Conservation (phyloP, 805 yeast species). For the Candida xyloterini region DNA sequence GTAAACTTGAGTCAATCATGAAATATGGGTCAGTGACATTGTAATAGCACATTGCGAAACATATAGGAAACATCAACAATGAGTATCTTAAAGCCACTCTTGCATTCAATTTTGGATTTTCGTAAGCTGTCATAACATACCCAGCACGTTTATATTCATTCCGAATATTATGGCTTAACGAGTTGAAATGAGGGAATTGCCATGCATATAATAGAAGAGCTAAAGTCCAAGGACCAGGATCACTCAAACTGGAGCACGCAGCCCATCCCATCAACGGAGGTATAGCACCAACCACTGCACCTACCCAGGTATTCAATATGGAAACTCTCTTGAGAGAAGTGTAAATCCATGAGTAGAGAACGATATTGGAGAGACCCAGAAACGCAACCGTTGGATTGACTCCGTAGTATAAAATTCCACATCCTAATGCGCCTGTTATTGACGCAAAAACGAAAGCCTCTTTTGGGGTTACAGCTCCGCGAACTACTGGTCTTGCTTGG, state of each 20-base stretch:
- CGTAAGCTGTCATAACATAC: constrained; percentile 95
- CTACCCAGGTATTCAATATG: constrained; percentile 95
- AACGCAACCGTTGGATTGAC: constrained; percentile 83
- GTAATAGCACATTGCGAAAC: constrained; percentile 75
- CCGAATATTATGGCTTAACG: constrained; percentile 82
- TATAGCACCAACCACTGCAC: constrained; percentile 97
- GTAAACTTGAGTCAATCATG: constrained; percentile 72
- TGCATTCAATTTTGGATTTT: constrained; percentile 87
- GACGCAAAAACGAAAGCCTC: constrained; percentile 85
- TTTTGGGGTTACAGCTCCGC: constrained; percentile 68
- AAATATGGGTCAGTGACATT: constrained; percentile 82
- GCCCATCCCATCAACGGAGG: constrained; percentile 99
- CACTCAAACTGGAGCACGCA: constrained; percentile 70
- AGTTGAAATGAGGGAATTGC: constrained; percentile 98
- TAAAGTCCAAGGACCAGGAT: constrained; percentile 94
- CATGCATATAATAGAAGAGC: constrained; percentile 91
- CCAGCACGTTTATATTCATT: constrained; percentile 91
- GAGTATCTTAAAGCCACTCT: constrained; percentile 91
- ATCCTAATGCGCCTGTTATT: constrained; percentile 67
- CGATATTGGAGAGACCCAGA: constrained; percentile 78
- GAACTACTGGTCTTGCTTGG: constrained; percentile 82
- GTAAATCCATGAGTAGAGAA: constrained; percentile 83
- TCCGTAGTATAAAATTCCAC: constrained; percentile 64
- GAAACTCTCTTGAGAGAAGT: constrained; percentile 84
- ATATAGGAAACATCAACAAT: constrained; percentile 88